Percentiles rank a stretch among this genome's conserved stretches.
phyloP scores from a whole-genome alignment of 2,329 filamentous ascomycete species.

The Ceratocystiopsis sp. region DNA sequence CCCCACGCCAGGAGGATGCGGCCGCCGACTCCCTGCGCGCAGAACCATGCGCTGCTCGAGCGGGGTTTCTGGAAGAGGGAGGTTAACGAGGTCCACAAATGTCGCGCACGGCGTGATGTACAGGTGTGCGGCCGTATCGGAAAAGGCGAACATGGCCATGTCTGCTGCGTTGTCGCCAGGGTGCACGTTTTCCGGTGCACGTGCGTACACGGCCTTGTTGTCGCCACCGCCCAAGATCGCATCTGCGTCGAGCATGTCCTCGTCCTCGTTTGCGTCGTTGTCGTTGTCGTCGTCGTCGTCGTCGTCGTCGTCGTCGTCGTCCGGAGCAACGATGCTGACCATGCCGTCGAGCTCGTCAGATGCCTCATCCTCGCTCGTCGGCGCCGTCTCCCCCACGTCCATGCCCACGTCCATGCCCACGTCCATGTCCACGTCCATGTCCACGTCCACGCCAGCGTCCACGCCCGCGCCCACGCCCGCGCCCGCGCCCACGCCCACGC shows the following conservation, averaged over 20 bases:
- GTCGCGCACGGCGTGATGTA: constrained; percentile 36
- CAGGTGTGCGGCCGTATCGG: constrained; percentile 34
- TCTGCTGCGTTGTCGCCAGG: constrained; percentile 25
- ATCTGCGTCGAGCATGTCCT: neutral
- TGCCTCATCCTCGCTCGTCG: no score
- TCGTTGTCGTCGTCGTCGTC: neutral
- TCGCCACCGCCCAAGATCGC: constrained; percentile 14
- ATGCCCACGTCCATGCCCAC: neutral
- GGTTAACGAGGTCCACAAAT: constrained; percentile 43
- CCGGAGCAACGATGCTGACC: neutral
- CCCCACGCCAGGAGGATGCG: constrained; percentile 13
- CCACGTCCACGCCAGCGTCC: no score
- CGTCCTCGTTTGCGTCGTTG: neutral
- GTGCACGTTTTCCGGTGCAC: constrained; percentile 27
- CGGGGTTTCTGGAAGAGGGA: constrained; percentile 15
- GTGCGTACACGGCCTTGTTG: constrained; percentile 12
- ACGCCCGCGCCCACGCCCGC: neutral
- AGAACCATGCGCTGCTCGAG: constrained; percentile 31
- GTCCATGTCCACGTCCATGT: no score
- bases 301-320: neutral
- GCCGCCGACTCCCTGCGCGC: constrained; percentile 23
- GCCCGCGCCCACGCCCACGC: constrained; percentile 10
- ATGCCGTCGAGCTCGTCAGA: no score
- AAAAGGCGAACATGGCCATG: constrained; percentile 28
- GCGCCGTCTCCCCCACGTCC: neutral